phyloP scores from a whole-genome alignment of 2,329 filamentous ascomycete species.

The Aspergillus quadrilineatus region DNA sequence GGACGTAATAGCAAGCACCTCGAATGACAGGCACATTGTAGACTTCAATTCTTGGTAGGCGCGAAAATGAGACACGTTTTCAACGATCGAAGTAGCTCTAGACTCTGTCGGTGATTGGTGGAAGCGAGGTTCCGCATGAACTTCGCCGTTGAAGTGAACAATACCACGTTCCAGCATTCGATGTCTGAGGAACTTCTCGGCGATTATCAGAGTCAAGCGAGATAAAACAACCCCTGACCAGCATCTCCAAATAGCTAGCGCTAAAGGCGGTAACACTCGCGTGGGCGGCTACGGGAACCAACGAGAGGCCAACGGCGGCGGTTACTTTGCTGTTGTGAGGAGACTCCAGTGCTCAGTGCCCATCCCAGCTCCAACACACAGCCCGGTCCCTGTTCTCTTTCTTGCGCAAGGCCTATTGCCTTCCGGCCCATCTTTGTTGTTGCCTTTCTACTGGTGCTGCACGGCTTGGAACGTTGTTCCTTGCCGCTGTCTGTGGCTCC shows the following conservation, averaged over 20 bases:
- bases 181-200: neutral
- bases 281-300: slow-evolving; percentile 24
- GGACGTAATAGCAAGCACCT: neutral
- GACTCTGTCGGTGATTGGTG: slow-evolving; percentile 3
- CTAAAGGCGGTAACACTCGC: slow-evolving; percentile 25
- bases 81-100: neutral
- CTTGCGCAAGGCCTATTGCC: slow-evolving; percentile 3
- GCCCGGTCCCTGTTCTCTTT: slow-evolving; percentile 10
- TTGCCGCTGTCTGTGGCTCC: slow-evolving; percentile 23
- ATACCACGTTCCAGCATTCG: neutral
- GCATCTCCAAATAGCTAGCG: slow-evolving; percentile 19
- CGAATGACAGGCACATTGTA: neutral
- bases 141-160: neutral
- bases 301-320: slow-evolving; percentile 19
- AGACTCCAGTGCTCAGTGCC: slow-evolving; percentile 14
- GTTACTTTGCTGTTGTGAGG: slow-evolving; percentile 19
- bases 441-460: slow-evolving; percentile 20
- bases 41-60: neutral
- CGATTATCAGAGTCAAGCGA: neutral
- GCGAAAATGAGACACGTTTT: neutral
- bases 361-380: slow-evolving; percentile 14
- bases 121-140: neutral
- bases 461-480: slow-evolving; percentile 25
- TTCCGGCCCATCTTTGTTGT: slow-evolving; percentile 9
- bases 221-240: slow-evolving; percentile 7